These are phyloP conservation scores for Phialophora expanda DNA, from an alignment of 2,329 filamentous ascomycete species.

Conservation along the genomic window DNA sequence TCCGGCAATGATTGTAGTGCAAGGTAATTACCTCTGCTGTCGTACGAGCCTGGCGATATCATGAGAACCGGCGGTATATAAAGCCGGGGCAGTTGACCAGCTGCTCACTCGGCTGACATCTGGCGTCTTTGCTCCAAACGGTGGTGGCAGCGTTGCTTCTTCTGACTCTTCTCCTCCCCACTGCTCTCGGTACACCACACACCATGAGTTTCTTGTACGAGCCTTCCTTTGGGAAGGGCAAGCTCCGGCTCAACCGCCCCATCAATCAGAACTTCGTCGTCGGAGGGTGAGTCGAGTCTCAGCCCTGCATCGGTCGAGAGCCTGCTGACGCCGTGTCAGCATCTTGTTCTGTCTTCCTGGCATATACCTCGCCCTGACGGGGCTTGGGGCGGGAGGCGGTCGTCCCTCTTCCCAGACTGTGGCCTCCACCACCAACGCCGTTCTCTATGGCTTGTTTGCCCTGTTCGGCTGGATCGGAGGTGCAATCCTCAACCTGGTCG, in stretches of 20 bases:
- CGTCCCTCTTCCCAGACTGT: conserved; percentile 34
- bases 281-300: conserved; percentile 24
- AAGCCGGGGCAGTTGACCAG: neutral
- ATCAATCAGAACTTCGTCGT: conserved; percentile 37
- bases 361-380: conserved; percentile 39
- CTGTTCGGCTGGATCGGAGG: conserved; percentile 37
- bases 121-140: neutral
- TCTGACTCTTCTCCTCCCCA: neutral
- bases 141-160: neutral
- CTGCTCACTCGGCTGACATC: neutral
- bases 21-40: neutral
- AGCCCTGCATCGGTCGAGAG: neutral
- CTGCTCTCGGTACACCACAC: neutral
- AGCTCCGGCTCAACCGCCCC: conserved; percentile 29
- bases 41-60: too few species aligned
- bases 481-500: conserved; percentile 34
- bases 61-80: neutral
- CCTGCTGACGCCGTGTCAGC: conserved; percentile 12
- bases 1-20: conserved; percentile 2
- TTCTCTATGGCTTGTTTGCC: conserved; percentile 35
- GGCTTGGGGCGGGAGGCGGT: conserved; percentile 39
- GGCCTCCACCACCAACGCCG: conserved; percentile 34
- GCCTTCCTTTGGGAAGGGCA: conserved; percentile 26
- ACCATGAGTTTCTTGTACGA: conserved; percentile 26
- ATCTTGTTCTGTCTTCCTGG: conserved; percentile 39